A percentile compares a stretch with the other conserved stretches of the same genome.
phyloP scores from a whole-genome alignment of 2,329 filamentous ascomycete genomes.

The Escovopsis weberi region DNA sequence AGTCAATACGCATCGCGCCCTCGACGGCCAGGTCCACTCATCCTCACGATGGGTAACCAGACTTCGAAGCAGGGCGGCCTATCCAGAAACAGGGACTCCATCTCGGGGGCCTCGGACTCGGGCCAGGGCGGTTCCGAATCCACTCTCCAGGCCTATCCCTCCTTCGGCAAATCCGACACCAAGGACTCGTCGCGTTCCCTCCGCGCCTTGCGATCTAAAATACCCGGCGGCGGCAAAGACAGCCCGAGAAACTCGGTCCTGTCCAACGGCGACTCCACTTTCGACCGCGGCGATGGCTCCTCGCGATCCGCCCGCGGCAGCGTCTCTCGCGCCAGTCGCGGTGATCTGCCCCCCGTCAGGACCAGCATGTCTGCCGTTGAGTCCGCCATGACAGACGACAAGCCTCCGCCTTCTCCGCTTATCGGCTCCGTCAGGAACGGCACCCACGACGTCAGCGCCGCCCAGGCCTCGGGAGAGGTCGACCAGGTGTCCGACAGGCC shows the following conservation, averaged over 20 bases:
- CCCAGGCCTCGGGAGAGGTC: conserved; percentile 78
- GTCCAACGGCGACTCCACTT: conserved; percentile 38
- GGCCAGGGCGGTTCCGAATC: conserved; percentile 16
- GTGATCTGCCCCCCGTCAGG: conserved; percentile 28
- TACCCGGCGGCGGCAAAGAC: conserved; percentile 61
- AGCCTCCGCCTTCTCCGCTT: conserved; percentile 73
- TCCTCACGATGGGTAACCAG: conserved; percentile 56
- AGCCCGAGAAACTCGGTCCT: conserved; percentile 69
- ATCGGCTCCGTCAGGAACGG: conserved; percentile 59
- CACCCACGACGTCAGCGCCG: conserved; percentile 64
- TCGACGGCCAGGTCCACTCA: conserved; percentile 1
- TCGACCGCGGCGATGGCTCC: conserved; percentile 57
- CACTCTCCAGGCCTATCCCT: conserved; percentile 67
- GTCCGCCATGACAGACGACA: conserved; percentile 33
- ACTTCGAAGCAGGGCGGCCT: conserved; percentile 45
- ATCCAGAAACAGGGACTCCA: conserved; percentile 32
- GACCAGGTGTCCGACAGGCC: conserved; percentile 88
- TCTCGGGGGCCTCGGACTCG: conserved; percentile 22
- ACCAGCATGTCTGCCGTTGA: conserved; percentile 25
- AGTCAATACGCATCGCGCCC: conserved; percentile 12
- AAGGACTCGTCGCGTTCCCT: conserved; percentile 84
- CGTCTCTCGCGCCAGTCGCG: conserved; percentile 29
- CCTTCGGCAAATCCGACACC: conserved; percentile 83
- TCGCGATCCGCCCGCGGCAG: conserved; percentile 43
- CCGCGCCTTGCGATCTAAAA: conserved; percentile 75